A percentile compares a stretch with the other conserved stretches of the same genome.
Conservation (phyloP, 2,329 filamentous ascomycete species). For the Rutstroemia sp. region DNA sequence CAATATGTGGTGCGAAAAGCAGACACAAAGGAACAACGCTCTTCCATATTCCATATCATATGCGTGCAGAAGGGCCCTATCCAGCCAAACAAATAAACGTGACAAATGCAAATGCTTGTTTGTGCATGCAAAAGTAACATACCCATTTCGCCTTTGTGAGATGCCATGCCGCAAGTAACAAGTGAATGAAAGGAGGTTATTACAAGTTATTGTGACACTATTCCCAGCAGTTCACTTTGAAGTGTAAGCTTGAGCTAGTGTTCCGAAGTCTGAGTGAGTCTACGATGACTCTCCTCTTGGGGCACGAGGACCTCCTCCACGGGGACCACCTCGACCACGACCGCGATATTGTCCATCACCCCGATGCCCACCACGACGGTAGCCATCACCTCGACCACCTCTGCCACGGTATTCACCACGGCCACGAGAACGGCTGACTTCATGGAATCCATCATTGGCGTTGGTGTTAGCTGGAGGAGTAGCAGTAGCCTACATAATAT, state of each 20-base stretch:
- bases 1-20: background rate
- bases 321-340: constrained; percentile 20
- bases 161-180: constrained; percentile 10
- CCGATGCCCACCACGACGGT: constrained; percentile 35
- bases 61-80: constrained; percentile 3
- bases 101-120: constrained; percentile 9
- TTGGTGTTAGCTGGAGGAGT: constrained; percentile 35
- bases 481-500: constrained; percentile 29
- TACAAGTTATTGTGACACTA: constrained; percentile 4
- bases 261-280: background rate
- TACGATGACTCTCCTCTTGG: constrained; percentile 12
- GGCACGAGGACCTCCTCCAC: constrained; percentile 18
- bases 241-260: background rate
- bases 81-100: constrained; percentile 9
- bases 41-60: constrained; percentile 8
- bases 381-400: constrained; percentile 40
- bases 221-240: background rate
- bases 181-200: constrained; percentile 10
- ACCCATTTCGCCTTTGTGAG: constrained; percentile 11
- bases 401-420: constrained; percentile 37
- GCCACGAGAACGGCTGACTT: constrained; percentile 53
- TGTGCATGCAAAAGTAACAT: constrained; percentile 11
- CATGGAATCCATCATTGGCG: constrained; percentile 63
- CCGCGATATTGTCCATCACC: constrained; percentile 33
- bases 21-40: background rate